phyloP scores from a whole-genome alignment of 2,329 filamentous ascomycete species.

The Diaporthe vexans region DNA sequence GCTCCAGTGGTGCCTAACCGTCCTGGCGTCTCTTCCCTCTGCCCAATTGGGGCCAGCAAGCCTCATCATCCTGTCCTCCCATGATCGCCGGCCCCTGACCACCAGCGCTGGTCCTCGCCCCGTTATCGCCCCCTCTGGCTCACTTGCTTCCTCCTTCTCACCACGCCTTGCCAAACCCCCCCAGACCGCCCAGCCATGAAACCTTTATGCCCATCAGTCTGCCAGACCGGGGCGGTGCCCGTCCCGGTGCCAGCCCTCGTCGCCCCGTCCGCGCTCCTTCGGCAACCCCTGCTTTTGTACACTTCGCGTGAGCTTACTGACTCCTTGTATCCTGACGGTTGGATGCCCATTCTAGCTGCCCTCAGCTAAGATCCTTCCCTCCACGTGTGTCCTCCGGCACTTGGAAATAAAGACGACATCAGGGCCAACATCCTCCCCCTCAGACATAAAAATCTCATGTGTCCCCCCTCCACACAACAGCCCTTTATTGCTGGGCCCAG shows the following conservation, averaged over 20 bases:
- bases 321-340: slow-evolving; percentile 12
- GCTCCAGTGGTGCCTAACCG: slow-evolving; percentile 26
- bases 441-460: slow-evolving; percentile 31
- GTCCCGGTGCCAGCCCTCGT: slow-evolving; percentile 12
- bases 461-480: slow-evolving; percentile 5
- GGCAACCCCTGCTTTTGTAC: slow-evolving; percentile 5
- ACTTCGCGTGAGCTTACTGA: slow-evolving; percentile 18
- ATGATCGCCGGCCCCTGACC: slow-evolving; percentile 20
- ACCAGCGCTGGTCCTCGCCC: slow-evolving; percentile 2
- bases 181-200: slow-evolving; percentile 13
- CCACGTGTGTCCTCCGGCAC: background rate
- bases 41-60: slow-evolving; percentile 32
- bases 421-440: background rate
- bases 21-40: slow-evolving; percentile 29
- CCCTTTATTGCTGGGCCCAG: background rate
- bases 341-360: background rate
- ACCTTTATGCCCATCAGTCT: slow-evolving; percentile 28
- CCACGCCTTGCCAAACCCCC: background rate
- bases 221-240: slow-evolving; percentile 28
- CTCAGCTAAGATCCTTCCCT: slow-evolving; percentile 24
- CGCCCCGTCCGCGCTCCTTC: slow-evolving; percentile 21
- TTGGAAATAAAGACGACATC: background rate
- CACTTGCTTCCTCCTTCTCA: slow-evolving; percentile 25
- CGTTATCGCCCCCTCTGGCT: slow-evolving; percentile 15
- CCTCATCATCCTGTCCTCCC: slow-evolving; percentile 15